Evolutionary conservation across 192 early-diverging fungal genomes (phyloP).

Genomic region (Rhizophagus clarus): DNA sequence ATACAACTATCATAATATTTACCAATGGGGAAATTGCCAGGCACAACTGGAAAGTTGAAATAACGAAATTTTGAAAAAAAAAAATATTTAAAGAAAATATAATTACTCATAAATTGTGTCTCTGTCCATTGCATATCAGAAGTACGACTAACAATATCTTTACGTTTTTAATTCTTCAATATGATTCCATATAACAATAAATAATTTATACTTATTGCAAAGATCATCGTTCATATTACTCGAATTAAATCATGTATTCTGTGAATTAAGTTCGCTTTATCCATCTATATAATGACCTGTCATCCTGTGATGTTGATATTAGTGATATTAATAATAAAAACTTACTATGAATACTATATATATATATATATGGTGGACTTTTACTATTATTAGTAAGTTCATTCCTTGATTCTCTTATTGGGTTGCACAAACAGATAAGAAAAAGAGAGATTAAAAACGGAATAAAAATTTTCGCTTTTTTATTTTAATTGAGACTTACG

Average conservation of each 20-base stretch:
- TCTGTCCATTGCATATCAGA: conserved; percentile 1
- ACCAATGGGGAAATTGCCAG: neutral
- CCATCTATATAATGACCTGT: neutral
- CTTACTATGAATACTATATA: neutral
- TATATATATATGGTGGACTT: neutral
- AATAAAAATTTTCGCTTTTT: too few species aligned
- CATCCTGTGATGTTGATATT: neutral
- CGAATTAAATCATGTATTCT: neutral
- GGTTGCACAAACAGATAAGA: neutral
- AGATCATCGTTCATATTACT: neutral
- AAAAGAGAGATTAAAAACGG: too few species aligned
- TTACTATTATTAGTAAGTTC: neutral
- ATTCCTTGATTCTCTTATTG: neutral
- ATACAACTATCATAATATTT: neutral
- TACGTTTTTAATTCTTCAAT: neutral
- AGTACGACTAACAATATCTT: neutral
- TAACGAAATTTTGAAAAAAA: too few species aligned
- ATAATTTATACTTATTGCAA: neutral
- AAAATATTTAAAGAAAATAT: neutral
- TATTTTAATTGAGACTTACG: conserved; percentile 3
- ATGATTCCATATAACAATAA: neutral
- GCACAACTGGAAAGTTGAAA: neutral
- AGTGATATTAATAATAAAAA: neutral
- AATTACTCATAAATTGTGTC: neutral
- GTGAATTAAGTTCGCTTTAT: neutral